phyloP scores from a whole-genome alignment of 805 yeast species.

The Candida corydali region DNA sequence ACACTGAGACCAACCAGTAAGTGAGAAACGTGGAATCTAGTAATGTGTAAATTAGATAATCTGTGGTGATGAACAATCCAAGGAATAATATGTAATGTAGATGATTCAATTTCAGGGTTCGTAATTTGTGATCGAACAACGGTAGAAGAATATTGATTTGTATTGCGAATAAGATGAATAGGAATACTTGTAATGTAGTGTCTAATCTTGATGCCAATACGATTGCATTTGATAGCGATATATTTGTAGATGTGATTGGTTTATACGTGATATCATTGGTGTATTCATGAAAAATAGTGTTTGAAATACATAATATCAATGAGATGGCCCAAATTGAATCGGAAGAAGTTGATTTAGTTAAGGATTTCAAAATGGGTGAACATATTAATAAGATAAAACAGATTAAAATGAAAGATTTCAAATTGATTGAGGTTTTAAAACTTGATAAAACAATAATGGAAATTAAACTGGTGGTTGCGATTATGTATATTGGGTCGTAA shows the following conservation, averaged over 20 bases:
- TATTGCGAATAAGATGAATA: conserved; percentile 72
- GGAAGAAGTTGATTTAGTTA: conserved; percentile 83
- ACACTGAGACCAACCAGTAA: conserved; percentile 49
- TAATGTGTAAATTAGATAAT: conserved; percentile 22
- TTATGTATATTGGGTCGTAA: conserved; percentile 49
- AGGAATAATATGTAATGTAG: conserved; percentile 21
- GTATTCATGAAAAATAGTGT: conserved; percentile 66
- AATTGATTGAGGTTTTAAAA: conserved; percentile 15
- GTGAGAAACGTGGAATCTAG: conserved; percentile 27
- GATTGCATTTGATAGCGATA: conserved; percentile 80
- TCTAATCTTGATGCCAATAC: conserved; percentile 84
- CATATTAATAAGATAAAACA: conserved; percentile 68
- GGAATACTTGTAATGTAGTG: conserved; percentile 73
- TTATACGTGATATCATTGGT: conserved; percentile 45
- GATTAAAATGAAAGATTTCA: conserved; percentile 68
- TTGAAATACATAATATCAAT: conserved; percentile 69
- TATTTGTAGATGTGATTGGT: conserved; percentile 72
- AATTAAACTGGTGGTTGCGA: conserved; percentile 21
- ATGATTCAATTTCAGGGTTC: conserved; percentile 32
- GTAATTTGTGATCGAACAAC: conserved; percentile 56
- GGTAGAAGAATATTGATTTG: conserved; percentile 73
- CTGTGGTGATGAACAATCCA: conserved; percentile 14
- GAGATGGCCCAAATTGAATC: conserved; percentile 95
- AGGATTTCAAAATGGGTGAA: conserved; percentile 85
- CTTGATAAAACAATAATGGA: conserved; percentile 28